Evolutionary conservation across 192 early-diverging fungal genomes (phyloP), one percentile per base, ranked within the genome.

Genomic region (Funneliformis geosporum): DNA sequence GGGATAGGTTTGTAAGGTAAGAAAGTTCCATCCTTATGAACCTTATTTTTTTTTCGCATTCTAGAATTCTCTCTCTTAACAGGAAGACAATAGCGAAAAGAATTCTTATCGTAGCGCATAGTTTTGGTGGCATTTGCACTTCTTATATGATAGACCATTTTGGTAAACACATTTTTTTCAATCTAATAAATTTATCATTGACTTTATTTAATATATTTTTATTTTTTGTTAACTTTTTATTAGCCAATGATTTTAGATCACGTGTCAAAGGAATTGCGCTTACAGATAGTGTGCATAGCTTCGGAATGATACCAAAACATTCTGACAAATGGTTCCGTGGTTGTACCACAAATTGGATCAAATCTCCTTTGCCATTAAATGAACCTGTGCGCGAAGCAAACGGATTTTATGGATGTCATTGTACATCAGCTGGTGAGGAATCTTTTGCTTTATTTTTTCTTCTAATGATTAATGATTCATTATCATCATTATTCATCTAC

Each of bases 1-100:
- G 82, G 82, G 43, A 83, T 27, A 60, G 75, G 11, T 83, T 83
- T 50, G 62, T 83, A 62, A 83, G 9, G 82, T 75, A 60, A 21
- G 40, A 18, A 16, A 38, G 8, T 55, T n/a, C n/a, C n/a, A n/a
- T n/a, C n/a, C n/a, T n/a, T n/a, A 33, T 28, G 2, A 2, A 38
- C 3, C 5, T 38, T 60, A 28, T 23, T 33, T 38, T 47, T 38
- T 18, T 5, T 62, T 25, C 8, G 9, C 11, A 2, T 1, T 33
- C 11, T 38, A 39, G 27, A 74, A 59, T 28, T 11, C 39, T 14
- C 8, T 73, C 27, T 28, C 39, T 65, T 50, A 8, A 23, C 12
- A 66, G 76, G 4, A 38, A 33, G 7, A 47, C 65, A 23, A 46
- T 12, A 39, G 61, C 76, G 2, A 16, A 78, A 47, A 16, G 68